Percentiles rank a stretch among this genome's conserved stretches.
phyloP scores from a whole-genome alignment of 2,329 filamentous ascomycete genomes.

The Knoxdaviesia capensis region DNA sequence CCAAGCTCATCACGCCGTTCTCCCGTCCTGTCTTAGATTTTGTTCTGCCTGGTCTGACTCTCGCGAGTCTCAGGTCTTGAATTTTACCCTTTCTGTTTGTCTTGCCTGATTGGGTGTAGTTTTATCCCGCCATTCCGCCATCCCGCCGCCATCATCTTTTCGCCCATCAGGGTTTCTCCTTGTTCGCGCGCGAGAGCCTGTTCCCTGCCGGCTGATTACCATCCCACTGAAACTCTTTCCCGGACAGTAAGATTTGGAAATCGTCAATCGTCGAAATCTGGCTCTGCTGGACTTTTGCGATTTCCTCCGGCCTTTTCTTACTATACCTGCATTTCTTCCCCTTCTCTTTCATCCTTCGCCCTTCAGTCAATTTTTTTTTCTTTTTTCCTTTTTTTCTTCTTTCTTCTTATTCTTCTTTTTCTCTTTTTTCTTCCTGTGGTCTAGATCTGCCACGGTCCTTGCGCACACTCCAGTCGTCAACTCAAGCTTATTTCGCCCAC shows the following conservation, averaged over 20 bases:
- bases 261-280: too few relatives aligned
- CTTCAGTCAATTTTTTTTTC: background rate
- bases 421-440: background rate
- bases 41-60: background rate
- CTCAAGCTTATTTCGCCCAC: too few relatives aligned
- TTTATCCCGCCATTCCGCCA: background rate
- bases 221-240: background rate
- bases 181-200: background rate
- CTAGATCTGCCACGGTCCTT: background rate
- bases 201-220: background rate
- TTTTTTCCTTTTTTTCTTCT: background rate
- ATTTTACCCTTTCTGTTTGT: background rate
- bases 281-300: background rate
- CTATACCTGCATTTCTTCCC: background rate
- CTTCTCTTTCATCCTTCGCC: background rate
- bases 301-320: background rate
- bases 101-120: background rate
- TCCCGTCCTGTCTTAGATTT: background rate
- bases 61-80: background rate
- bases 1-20: background rate
- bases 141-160: background rate
- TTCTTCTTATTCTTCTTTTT: background rate
- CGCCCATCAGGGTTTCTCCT: background rate
- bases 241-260: background rate
- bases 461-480: too few relatives aligned